Base-by-base conservation (phyloP, 2,329 filamentous ascomycete genomes). In the Bipolaris sorokiniana region DNA sequence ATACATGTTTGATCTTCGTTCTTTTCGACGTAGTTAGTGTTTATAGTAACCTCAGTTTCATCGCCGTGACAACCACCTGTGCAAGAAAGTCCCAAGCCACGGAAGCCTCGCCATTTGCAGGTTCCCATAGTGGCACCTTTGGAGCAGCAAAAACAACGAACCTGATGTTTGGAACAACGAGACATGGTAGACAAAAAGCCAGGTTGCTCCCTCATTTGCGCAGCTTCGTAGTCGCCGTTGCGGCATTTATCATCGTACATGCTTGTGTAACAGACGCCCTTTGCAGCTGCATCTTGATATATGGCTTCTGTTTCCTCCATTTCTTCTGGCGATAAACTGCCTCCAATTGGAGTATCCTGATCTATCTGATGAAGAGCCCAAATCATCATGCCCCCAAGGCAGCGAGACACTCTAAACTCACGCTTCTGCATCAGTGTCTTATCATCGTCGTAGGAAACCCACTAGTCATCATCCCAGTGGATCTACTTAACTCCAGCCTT, bases 401-500 rank as follows among this genome's bases (percentile, higher is more conserved):
- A 38, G 36, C 36, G 36, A 18, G 36, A 38, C 13, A n/a, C 36
- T 13, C 10, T 11, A 34, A 34, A 34, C 31, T 34, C 31, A 34
- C 31, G 31, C 9, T 80, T 85, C 16, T 66, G 80, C 2, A 73
- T 77, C 1, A 83, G 86, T 53, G 69, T 72, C 11, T 69, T 62
- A 1, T 28, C 16, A 28, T 73, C 69, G 44, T 72, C 69, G 42
- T 67, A 73, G 3, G 52, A 61, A 3, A 71, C 56, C 70, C 68
- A 74, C 36, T 72, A 65, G 56, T 73, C 54, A 1, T 20, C 10
- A 15, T 64, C 56, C 63, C 64, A 74, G 1, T 53, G 59, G 16
- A 73, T 54, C 15, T 22, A 60, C 20, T 60, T 54, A 2, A 60
- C 49, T 13, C 18, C 50, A 3, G 53, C 53, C 38, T 51, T 33